Evolutionary conservation across 2,329 filamentous ascomycete species (phyloP).

Genomic region (Penicillium concentricum): DNA sequence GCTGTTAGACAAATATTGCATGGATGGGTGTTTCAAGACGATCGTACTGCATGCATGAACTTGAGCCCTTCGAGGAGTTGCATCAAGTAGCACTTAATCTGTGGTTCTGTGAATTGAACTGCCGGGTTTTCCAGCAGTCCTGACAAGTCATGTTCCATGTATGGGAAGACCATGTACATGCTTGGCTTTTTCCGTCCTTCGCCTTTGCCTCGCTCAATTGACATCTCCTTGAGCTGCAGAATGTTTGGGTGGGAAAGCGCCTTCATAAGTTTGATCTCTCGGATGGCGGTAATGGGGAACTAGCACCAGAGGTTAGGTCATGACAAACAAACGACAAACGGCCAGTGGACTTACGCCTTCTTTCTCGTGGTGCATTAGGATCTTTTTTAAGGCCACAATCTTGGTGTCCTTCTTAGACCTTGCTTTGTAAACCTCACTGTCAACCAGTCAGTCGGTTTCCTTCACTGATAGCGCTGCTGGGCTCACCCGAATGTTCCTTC

Average conservation of each 20-base stretch:
- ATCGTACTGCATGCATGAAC: constrained; percentile 74
- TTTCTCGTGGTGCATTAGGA: constrained; percentile 99
- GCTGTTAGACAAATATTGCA: constrained; percentile 4
- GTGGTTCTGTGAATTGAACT: constrained; percentile 79
- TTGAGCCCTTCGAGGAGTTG: constrained; percentile 86
- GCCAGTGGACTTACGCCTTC: constrained; percentile 65
- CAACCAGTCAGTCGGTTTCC: constrained; percentile 14
- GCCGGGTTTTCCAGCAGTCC: constrained; percentile 92
- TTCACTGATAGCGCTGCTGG: background rate
- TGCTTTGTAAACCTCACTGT: constrained; percentile 85
- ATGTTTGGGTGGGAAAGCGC: constrained; percentile 90
- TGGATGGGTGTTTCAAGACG: background rate
- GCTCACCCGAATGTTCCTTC: constrained; percentile 90
- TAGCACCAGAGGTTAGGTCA: background rate
- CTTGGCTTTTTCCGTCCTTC: constrained; percentile 75
- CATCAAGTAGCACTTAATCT: constrained; percentile 97
- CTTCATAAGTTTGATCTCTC: constrained; percentile 97
- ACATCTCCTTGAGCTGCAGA: constrained; percentile 89
- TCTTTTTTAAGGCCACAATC: constrained; percentile 92
- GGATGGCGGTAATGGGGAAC: constrained; percentile 96
- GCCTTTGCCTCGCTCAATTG: constrained; percentile 73
- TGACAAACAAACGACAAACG: background rate
- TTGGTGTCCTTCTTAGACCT: constrained; percentile 70
- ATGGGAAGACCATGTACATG: constrained; percentile 98
- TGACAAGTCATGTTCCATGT: constrained; percentile 99